Evolutionary conservation across 331 rosid genomes (phyloP), one percentile per base, ranked within the genome.

Genomic region (Phaseolus coccineus): DNA sequence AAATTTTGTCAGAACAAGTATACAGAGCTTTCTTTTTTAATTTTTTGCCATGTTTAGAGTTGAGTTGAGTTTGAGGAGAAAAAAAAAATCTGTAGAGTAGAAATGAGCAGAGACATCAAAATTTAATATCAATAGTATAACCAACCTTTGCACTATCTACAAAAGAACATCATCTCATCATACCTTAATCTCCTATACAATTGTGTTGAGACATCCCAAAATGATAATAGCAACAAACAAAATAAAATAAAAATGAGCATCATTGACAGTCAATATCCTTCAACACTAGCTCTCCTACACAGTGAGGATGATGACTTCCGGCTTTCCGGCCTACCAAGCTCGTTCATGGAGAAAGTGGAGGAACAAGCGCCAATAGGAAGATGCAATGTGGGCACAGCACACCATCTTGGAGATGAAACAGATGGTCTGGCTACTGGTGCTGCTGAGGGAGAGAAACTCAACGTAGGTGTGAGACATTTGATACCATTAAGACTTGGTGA

Each of bases 401-500:
- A 73, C 84, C 81, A 85, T 52, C 89, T 79, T 2, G 90, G 80
- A 33, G 94, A 89, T 10, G 96, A 90, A 73, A 75, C 3, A 1
- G 91, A 87, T 19, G 84, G 84, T 56, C 77, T 81, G 30, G 81
- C 76, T 10, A 55, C 69, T 8, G 92, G 61, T 4, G 92, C 87
- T 2, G 88, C 89, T 7, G 97, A 84, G 4, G 94, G 91, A 0
- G 97, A 92, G 81, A 88, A 85, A 71, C 90, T 87, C 55, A 81
- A 57, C 25, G 87, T 80, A 15, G 90, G 88, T 1, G 85, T 82
- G 15, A 85, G 87, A 25, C 74, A 63, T 4, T 83, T 51, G 81
- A 90, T 86, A 56, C 92, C 91, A 16, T 92, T 83, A 56, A 90
- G 86, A 78, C 92, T 91, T 0, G 92, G 94, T 13, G 97, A 90